A percentile compares a stretch with the other conserved stretches of the same genome.
Evolutionary conservation across 352 stramenopile genomes (phyloP).

Genomic region (Thalassiosira hispida): DNA sequence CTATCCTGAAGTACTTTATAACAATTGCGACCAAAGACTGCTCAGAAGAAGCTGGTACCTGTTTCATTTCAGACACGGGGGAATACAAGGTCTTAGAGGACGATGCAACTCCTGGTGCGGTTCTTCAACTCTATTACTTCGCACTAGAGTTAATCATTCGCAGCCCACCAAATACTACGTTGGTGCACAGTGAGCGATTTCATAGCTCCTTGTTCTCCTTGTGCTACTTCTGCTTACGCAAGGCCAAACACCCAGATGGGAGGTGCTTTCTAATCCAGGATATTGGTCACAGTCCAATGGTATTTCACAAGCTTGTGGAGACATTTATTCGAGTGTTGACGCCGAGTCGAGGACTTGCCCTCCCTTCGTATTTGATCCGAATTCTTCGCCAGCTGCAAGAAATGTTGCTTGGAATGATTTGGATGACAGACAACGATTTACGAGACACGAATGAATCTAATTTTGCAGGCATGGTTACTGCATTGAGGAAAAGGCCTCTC

Average conservation of each 20-base stretch:
- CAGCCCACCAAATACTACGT: slow-evolving; percentile 14
- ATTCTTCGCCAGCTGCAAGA: slow-evolving; percentile 30
- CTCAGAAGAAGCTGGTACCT: neutral
- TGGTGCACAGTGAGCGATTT: slow-evolving; percentile 51
- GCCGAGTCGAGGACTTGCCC: neutral
- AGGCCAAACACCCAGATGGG: slow-evolving; percentile 22
- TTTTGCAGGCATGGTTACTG: slow-evolving; percentile 33
- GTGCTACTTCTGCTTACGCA: slow-evolving; percentile 49
- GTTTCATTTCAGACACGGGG: neutral
- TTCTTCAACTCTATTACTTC: slow-evolving; percentile 60
- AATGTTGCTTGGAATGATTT: slow-evolving; percentile 29
- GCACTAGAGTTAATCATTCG: slow-evolving; percentile 58
- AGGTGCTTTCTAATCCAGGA: slow-evolving; percentile 35
- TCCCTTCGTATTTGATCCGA: slow-evolving; percentile 21
- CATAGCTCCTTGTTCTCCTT: slow-evolving; percentile 61
- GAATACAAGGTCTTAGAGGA: slow-evolving; percentile 8
- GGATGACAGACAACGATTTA: slow-evolving; percentile 13
- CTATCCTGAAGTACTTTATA: slow-evolving; percentile 10
- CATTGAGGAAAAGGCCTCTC: slow-evolving; percentile 21
- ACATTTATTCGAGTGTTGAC: slow-evolving; percentile 46
- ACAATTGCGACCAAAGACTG: slow-evolving; percentile 16
- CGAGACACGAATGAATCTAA: slow-evolving; percentile 8
- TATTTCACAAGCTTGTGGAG: slow-evolving; percentile 65
- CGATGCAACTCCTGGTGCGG: slow-evolving; percentile 16
- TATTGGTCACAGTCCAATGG: slow-evolving; percentile 45